phyloP scores from a whole-genome alignment of 2,329 filamentous ascomycete species.

The Penicillium oxalicum region DNA sequence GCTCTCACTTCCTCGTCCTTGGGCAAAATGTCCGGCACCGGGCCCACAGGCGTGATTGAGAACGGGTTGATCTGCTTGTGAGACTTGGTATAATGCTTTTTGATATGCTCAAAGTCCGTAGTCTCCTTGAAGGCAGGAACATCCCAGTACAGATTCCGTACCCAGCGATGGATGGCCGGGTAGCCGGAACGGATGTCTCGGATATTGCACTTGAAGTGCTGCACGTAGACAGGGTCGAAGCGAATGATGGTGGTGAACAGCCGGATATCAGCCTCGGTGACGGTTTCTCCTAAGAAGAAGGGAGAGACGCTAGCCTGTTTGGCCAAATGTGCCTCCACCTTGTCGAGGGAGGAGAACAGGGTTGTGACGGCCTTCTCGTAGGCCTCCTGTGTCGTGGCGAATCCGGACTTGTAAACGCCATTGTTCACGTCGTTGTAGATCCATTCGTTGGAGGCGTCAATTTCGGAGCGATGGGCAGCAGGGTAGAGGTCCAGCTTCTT shows the following conservation, averaged over 20 bases:
- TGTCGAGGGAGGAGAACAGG: constrained; percentile 73
- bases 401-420: constrained; percentile 59
- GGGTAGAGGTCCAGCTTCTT: constrained; percentile 64
- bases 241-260: constrained; percentile 68
- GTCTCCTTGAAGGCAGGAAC: constrained; percentile 70
- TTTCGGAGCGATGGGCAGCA: constrained; percentile 54
- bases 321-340: constrained; percentile 64
- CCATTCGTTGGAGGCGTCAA: constrained; percentile 76
- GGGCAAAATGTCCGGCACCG: constrained; percentile 72
- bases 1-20: constrained; percentile 67
- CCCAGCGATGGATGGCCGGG: constrained; percentile 72
- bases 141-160: constrained; percentile 81
- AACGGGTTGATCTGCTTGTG: constrained; percentile 60
- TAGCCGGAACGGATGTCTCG: constrained; percentile 79
- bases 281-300: constrained; percentile 66
- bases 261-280: constrained; percentile 79
- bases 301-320: constrained; percentile 41
- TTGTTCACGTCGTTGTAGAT: constrained; percentile 61
- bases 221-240: constrained; percentile 74
- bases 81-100: constrained; percentile 66
- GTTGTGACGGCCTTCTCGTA: constrained; percentile 68
- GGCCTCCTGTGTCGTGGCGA: constrained; percentile 74
- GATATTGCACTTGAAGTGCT: constrained; percentile 77
- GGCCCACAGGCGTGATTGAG: constrained; percentile 77
- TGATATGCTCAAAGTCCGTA: constrained; percentile 93